phyloP scores from a whole-genome alignment of 2,329 filamentous ascomycete species.

The Fusarium anguioides region DNA sequence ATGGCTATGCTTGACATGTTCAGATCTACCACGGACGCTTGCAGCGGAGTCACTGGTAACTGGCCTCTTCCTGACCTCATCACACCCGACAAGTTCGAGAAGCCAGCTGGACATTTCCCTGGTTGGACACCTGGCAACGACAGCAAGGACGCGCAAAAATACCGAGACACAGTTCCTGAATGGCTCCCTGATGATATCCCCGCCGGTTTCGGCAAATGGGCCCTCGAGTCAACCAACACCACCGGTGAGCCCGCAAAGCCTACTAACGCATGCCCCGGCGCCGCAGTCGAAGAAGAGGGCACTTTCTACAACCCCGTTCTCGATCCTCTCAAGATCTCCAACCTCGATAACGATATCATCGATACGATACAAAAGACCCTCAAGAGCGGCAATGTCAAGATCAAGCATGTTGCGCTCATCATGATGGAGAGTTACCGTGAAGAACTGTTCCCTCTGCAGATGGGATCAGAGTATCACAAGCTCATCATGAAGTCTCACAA shows the following conservation, averaged over 20 bases:
- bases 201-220: constrained; percentile 47
- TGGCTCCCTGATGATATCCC: constrained; percentile 47
- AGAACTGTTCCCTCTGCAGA: constrained; percentile 59
- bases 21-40: constrained; percentile 35
- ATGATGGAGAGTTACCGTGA: constrained; percentile 59
- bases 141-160: constrained; percentile 39
- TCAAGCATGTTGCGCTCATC: constrained; percentile 59
- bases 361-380: constrained; percentile 43
- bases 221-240: constrained; percentile 11
- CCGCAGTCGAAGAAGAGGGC: constrained; percentile 32
- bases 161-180: constrained; percentile 41
- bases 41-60: constrained; percentile 33
- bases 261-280: background rate
- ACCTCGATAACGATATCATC: constrained; percentile 50
- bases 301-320: constrained; percentile 51
- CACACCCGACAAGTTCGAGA: constrained; percentile 42
- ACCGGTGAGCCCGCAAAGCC: constrained; percentile 9
- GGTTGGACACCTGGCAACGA: constrained; percentile 49
- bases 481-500: constrained; percentile 49
- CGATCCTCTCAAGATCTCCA: constrained; percentile 57
- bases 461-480: constrained; percentile 53
- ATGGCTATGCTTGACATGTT: constrained; percentile 46
- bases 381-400: constrained; percentile 47
- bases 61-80: constrained; percentile 49
- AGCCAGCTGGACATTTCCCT: constrained; percentile 41